Conservation (phyloP, 1,284 basidiomycete genomes). For the Fereydounia khargensis region DNA sequence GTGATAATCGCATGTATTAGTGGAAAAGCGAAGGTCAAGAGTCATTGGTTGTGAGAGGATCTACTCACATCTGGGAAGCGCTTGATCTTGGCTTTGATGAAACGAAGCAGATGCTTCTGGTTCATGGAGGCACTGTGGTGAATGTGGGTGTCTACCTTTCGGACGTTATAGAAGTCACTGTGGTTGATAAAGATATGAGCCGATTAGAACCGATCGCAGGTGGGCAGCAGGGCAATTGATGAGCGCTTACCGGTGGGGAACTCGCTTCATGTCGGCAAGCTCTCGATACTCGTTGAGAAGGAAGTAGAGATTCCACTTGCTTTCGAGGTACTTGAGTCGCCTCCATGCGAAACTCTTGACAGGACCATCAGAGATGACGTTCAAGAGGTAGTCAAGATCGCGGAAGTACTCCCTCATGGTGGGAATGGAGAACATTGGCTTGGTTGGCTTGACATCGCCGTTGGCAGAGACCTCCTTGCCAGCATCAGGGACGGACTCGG, state of each 20-base stretch:
- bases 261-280: constrained; percentile 88
- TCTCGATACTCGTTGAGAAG: constrained; percentile 93
- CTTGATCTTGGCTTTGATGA: constrained; percentile 98
- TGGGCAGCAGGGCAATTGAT: no score
- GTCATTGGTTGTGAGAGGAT: no score
- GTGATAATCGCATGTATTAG: constrained; percentile 56
- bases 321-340: constrained; percentile 85
- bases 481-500: constrained; percentile 21
- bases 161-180: constrained; percentile 97
- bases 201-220: no score
- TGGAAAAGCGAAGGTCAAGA: neutral
- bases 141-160: constrained; percentile 96
- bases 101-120: constrained; percentile 97
- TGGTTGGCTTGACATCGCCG: neutral
- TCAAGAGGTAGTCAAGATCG: constrained; percentile 77
- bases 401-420: constrained; percentile 89
- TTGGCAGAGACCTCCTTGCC: constrained; percentile 6
- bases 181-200: no score
- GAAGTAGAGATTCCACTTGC: constrained; percentile 92
- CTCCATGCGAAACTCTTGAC: constrained; percentile 94
- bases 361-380: constrained; percentile 80
- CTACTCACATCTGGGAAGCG: constrained; percentile 71
- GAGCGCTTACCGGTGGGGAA: no score
- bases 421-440: constrained; percentile 75
- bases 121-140: constrained; percentile 99